These are phyloP conservation scores for Angophora floribunda DNA, from an alignment of 345 rosid genomes.

Conservation along the genomic window DNA sequence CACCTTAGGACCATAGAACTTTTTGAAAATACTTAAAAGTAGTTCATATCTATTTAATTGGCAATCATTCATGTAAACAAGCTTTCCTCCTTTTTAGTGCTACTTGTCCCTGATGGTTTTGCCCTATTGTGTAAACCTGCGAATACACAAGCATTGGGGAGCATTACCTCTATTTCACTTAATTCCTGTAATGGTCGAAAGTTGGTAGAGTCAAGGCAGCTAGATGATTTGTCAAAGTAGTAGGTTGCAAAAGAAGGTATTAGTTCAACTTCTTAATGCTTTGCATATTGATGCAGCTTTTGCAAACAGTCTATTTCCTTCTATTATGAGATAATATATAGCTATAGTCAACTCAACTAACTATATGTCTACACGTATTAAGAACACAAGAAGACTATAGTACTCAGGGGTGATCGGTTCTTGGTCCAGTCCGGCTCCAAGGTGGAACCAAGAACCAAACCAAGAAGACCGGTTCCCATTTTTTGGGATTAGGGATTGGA, in stretches of 20 bases:
- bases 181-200: neutral
- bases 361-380: neutral
- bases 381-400: neutral
- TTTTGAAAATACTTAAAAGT: neutral
- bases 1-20: neutral
- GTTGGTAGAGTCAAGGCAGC: neutral
- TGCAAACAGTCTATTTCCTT: neutral
- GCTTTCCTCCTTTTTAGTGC: neutral
- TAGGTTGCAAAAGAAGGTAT: neutral
- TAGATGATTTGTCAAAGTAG: neutral
- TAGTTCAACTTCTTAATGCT: neutral
- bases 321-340: neutral
- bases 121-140: neutral
- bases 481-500: too few species aligned
- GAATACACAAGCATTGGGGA: neutral
- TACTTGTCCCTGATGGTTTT: neutral
- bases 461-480: too few species aligned
- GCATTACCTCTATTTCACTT: neutral
- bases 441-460: too few species aligned
- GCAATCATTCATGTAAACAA: neutral
- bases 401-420: neutral
- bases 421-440: too few species aligned
- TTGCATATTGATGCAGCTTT: neutral
- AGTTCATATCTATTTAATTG: neutral
- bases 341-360: neutral